phyloP scores from a whole-genome alignment of 1,139 yeast genomes.

The Magnusiomyces tetraspermus region DNA sequence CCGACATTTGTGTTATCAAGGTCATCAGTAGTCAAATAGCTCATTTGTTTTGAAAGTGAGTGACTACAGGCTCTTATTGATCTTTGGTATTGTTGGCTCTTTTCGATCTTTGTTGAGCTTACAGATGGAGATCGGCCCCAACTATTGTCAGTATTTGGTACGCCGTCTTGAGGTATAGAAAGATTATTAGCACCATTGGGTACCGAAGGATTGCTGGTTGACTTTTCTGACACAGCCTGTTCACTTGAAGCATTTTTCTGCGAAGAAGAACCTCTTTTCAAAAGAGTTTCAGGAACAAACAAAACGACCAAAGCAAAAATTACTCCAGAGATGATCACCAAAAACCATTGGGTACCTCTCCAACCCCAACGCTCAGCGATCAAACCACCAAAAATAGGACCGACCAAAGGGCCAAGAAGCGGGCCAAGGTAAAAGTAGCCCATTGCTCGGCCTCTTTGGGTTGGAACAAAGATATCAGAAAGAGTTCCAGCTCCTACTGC shows the following conservation, averaged over 20 bases:
- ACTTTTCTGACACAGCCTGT: too few relatives aligned
- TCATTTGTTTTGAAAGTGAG: not conserved
- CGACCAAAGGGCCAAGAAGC: slow-evolving; percentile 65
- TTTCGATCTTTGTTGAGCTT: too few relatives aligned
- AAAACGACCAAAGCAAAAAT: slow-evolving; percentile 44
- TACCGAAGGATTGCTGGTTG: too few relatives aligned
- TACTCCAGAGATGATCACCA: slow-evolving; percentile 57
- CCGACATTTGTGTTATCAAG: slow-evolving; percentile 4
- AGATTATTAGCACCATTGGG: too few relatives aligned
- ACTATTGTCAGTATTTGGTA: too few relatives aligned
- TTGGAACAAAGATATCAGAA: slow-evolving; percentile 58
- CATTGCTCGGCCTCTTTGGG: slow-evolving; percentile 69
- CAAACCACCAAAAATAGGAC: slow-evolving; percentile 78
- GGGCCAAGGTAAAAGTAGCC: slow-evolving; percentile 79
- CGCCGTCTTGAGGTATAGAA: too few relatives aligned
- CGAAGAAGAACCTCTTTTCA: slow-evolving; percentile 13
- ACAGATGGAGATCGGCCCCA: too few relatives aligned
- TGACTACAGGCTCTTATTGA: too few relatives aligned
- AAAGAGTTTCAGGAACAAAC: slow-evolving; percentile 65
- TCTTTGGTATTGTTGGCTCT: too few relatives aligned
- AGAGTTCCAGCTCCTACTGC: slow-evolving; percentile 88
- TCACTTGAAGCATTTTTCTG: too few relatives aligned
- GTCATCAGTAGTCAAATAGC: not conserved
- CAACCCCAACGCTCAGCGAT: slow-evolving; percentile 68
- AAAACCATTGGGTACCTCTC: slow-evolving; percentile 84